Percentiles rank a stretch among this genome's conserved stretches.
Conservation (phyloP, 306 rosid genomes). For the Mimosa pudica region DNA sequence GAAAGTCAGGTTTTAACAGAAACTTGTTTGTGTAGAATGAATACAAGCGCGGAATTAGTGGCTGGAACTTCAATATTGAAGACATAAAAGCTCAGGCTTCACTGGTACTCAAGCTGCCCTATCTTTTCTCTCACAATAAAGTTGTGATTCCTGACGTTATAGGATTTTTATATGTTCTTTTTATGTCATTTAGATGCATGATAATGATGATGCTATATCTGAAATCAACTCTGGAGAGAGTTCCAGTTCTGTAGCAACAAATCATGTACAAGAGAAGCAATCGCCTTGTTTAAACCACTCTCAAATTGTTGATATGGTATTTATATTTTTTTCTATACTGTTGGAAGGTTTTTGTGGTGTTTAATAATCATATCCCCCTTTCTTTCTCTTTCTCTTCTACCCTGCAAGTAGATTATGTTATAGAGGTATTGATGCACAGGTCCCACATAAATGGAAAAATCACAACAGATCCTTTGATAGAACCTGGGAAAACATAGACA, state of each 20-base stretch:
- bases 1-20: constrained; percentile 10
- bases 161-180: constrained; percentile 27
- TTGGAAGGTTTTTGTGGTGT: constrained; percentile 11
- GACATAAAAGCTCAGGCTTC: constrained; percentile 93
- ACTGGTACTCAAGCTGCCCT: constrained; percentile 51
- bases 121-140: constrained; percentile 29
- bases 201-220: constrained; percentile 62
- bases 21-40: constrained; percentile 58
- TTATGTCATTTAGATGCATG: constrained; percentile 62
- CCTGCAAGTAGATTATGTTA: constrained; percentile 22
- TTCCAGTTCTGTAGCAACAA: constrained; percentile 52
- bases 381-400: constrained; percentile 26
- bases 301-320: constrained; percentile 54
- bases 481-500: too few species aligned
- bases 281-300: constrained; percentile 40
- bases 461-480: too few species aligned
- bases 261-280: constrained; percentile 61
- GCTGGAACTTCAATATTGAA: constrained; percentile 93
- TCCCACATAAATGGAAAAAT: too few species aligned
- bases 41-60: constrained; percentile 91
- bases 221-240: constrained; percentile 59
- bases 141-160: constrained; percentile 22
- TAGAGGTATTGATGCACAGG: too few species aligned
- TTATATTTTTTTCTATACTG: constrained; percentile 24
- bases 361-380: background rate